Evolutionary conservation across 176 grass and related monocot genomes (phyloP).

Genomic region (Poa annua): DNA sequence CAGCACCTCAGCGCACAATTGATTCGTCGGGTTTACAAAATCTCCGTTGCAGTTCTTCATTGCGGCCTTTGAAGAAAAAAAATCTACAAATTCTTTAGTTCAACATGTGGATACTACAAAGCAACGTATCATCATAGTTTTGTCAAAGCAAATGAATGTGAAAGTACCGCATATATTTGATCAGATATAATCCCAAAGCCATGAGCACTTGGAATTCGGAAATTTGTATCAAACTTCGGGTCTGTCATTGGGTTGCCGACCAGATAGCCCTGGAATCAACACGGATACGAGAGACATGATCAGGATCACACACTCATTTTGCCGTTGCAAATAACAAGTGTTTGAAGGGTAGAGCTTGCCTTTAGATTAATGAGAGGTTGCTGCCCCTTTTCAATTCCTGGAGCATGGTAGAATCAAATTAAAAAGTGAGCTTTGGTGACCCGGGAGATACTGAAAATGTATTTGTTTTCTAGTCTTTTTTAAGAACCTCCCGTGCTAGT

Average conservation of each 20-base stretch:
- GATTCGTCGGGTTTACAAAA: constrained; percentile 24
- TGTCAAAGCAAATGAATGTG: not conserved
- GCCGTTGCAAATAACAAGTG: not conserved
- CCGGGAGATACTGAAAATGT: too few species aligned
- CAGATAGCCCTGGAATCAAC: constrained; percentile 51
- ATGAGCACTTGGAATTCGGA: constrained; percentile 43
- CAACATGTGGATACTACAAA: not conserved
- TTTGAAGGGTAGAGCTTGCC: constrained; percentile 28
- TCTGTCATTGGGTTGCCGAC: constrained; percentile 56
- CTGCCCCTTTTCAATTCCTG: constrained; percentile 46
- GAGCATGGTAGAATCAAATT: not conserved
- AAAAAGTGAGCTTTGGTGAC: not conserved
- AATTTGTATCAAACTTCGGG: constrained; percentile 17
- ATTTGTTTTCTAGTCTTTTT: not conserved
- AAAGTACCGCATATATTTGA: constrained; percentile 53
- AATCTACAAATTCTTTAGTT: not conserved
- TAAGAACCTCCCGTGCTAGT: not conserved
- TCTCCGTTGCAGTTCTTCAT: constrained; percentile 43
- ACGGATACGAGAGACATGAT: not conserved
- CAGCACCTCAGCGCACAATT: constrained; percentile 35
- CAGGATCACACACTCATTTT: not conserved
- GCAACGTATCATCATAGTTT: not conserved
- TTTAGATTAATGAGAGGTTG: constrained; percentile 51
- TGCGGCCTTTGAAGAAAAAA: constrained; percentile 16
- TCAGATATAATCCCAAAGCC: constrained; percentile 70